These are phyloP conservation scores for Claviceps humidiphila DNA, from an alignment of 2,329 filamentous ascomycete genomes.

Conservation along the genomic window DNA sequence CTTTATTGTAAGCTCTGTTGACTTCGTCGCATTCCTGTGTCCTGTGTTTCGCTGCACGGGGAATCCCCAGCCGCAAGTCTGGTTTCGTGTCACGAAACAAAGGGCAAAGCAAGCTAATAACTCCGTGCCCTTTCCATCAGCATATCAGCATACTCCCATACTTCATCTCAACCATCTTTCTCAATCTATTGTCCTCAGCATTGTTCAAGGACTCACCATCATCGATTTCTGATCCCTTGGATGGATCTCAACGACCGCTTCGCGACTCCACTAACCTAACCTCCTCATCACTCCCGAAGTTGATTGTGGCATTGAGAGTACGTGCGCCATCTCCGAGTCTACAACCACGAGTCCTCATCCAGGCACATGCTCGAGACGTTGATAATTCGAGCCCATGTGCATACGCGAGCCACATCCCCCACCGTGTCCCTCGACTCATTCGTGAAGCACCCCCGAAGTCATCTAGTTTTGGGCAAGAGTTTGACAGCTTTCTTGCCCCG, in stretches of 20 bases:
- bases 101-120: conserved; percentile 3
- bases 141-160: conserved; percentile 1
- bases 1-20: conserved; percentile 18
- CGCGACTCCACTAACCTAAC: conserved; percentile 3
- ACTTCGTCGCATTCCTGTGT: background rate
- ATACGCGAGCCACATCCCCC: conserved; percentile 22
- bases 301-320: conserved; percentile 18
- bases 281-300: conserved; percentile 7
- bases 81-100: conserved; percentile 3
- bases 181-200: conserved; percentile 2
- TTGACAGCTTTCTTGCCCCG: conserved; percentile 1
- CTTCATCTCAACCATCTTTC: conserved; percentile 2
- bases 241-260: conserved; percentile 4
- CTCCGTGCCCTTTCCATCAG: conserved; percentile 1
- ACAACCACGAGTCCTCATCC: conserved; percentile 7
- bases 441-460: conserved; percentile 17
- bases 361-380: conserved; percentile 11
- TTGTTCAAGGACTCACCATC: background rate
- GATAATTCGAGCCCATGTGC: conserved; percentile 22
- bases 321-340: conserved; percentile 3
- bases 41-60: conserved; percentile 1
- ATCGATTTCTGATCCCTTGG: background rate
- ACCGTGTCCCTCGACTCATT: conserved; percentile 19
- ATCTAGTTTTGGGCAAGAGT: conserved; percentile 7
- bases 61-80: conserved; percentile 2